A percentile compares a stretch with the other conserved stretches of the same genome.
Evolutionary conservation across 495 filamentous ascomycete genomes (phyloP).

Genomic region (Aspergillus saccharolyticus): DNA sequence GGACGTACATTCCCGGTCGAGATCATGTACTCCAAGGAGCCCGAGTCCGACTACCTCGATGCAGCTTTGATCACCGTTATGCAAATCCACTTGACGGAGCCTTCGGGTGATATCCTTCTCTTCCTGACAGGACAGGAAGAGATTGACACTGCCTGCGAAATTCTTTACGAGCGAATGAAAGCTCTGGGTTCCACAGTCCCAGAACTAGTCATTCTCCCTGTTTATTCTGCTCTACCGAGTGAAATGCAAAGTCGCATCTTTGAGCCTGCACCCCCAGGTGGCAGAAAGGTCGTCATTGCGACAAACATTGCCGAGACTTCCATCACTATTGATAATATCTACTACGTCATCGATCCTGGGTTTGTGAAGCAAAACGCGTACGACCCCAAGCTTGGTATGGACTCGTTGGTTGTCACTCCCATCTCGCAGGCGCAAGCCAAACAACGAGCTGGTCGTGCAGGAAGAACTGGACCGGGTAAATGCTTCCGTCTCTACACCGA

Average conservation of each 20-base stretch:
- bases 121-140: slow-evolving; percentile 98
- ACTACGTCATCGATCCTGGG: slow-evolving; percentile 95
- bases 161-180: slow-evolving; percentile 95
- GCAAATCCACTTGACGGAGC: slow-evolving; percentile 94
- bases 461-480: slow-evolving; percentile 92
- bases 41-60: slow-evolving; percentile 93
- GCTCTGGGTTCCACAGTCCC: slow-evolving; percentile 85
- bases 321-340: slow-evolving; percentile 95
- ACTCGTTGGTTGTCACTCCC: slow-evolving; percentile 88
- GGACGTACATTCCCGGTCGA: slow-evolving; percentile 93
- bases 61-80: slow-evolving; percentile 94
- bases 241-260: slow-evolving; percentile 96
- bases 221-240: slow-evolving; percentile 86
- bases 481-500: slow-evolving; percentile 97
- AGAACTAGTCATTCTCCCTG: slow-evolving; percentile 86
- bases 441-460: slow-evolving; percentile 87
- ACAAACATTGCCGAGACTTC: slow-evolving; percentile 99
- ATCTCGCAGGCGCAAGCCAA: slow-evolving; percentile 97
- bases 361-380: slow-evolving; percentile 98
- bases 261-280: slow-evolving; percentile 83
- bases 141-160: slow-evolving; percentile 91
- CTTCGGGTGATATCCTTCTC: slow-evolving; percentile 84
- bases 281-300: slow-evolving; percentile 92
- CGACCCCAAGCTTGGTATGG: slow-evolving; percentile 96
- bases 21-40: slow-evolving; percentile 89